Evolutionary conservation across 352 stramenopile species (phyloP), one percentile per base, ranked within the genome.

Genomic region (Pythium utonaiense): DNA sequence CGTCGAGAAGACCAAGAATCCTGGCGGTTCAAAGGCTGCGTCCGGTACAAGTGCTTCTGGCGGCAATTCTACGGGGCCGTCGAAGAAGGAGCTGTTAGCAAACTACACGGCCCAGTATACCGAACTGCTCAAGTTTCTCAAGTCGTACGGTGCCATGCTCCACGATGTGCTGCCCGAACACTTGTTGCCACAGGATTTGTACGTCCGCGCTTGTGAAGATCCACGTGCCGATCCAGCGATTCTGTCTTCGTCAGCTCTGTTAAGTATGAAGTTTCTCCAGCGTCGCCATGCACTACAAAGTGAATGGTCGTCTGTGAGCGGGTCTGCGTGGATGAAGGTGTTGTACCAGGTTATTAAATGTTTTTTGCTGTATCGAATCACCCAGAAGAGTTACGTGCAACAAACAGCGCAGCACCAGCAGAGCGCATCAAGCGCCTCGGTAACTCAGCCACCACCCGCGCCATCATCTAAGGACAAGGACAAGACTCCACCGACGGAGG

Each of bases 261-360:
- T 68, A 0, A 55, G 57, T 1, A 71, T 93, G 33, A 71, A 70
- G 3, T 89, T 88, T 60, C 64, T 91, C 1, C 69, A 86, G 27
- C 69, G 80, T 34, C 70, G 83, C 0, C 67, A 75, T 14, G 69
- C 41, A 1, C 62, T 93, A 0, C 78, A 91, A 42, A 76, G 60
- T 7, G 84, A 91, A 45, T 95, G 79, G 80, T 51, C 25, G 0
- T 24, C 28, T 0, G 54, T 93, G 6, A 93, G 75, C 45, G 51
- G 48, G 0, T 63, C 60, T 16, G 80, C 87, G 3, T 98, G 89
- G 91, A 89, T 95, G 67, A 83, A 86, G 50, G 76, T 98, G 7
- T 52, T 97, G 17, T 91, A 93, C 33, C 91, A 98, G 60, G 75
- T 93, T 6, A 75, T 98, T 60, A 96, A 97, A 53, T 93, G 96